Base-by-base conservation (phyloP, 2,329 filamentous ascomycete species). In the Thielaviopsis euricoi region DNA sequence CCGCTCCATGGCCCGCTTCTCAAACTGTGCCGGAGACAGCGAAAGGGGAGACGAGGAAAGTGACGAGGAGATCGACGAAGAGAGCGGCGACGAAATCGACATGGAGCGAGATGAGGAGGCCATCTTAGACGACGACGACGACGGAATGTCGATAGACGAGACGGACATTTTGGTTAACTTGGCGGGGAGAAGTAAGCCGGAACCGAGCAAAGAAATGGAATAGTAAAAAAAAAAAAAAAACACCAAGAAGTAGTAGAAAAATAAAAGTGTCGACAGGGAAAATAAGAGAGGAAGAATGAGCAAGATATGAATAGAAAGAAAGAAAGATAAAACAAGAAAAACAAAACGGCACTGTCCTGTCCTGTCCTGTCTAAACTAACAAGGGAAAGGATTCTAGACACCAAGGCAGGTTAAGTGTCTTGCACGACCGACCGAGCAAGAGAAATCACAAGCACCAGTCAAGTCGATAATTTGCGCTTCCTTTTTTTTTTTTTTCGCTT, bases 101-200 rank as follows among this genome's bases (percentile, higher is more conserved):
- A 52, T 58, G 46, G 73, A 70, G 52, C 76, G 78, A 62, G 73
- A 70, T 67, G 70, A 73, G 55, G 65, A 64, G 37, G 66, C 62
- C 23, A 68, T 52, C 37, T 58, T 58, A 12, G 53, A 65, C 52
- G 69, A 67, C 55, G 69, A 68, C 50, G 65, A 71, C 62, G 70
- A 69, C 64, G 83, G 84, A 64, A 89, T 88, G 63, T 78, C 75
- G 71, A 87, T 87, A 61, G 82, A 85, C 37, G 37, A 43, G 60
- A 82, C 82, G 61, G 82, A 83, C 81, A 85, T 82, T 63, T 62
- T 70, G 62, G 64, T 60, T 62, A 52, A n/a, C 60, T 57, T 33
- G 43, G 22, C 22, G 9, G 53, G 19, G 22, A 46, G 13, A 53
- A 2, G 22, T 22, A 48, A 37, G 12, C 26, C 33, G 48, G 51